Base-by-base conservation (phyloP, 2,329 filamentous ascomycete genomes). In the Xylariaceae sp. region DNA sequence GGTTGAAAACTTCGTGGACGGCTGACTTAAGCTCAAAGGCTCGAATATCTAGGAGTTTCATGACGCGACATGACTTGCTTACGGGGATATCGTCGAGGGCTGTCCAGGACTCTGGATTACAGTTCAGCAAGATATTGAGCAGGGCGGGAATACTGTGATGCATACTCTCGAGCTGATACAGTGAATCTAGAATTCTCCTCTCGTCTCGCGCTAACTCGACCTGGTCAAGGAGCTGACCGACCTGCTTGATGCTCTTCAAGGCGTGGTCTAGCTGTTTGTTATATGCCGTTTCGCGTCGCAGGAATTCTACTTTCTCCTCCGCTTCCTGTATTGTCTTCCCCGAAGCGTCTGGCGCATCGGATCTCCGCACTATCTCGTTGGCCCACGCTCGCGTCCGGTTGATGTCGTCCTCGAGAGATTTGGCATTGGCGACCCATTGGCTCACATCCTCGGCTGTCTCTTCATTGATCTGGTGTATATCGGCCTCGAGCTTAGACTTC, bases 371-470 rank as follows among this genome's bases (percentile, higher is more conserved):
- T 51, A 97, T 95, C 50, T 90, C 84, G 62, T 85, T 85, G 18
- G 92, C 90, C 33, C 90, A 84, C 14, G 81, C 78, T 61, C 89
- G 86, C 19, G 90, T 92, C 42, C 82, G 81, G 61, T 89, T 82
- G 57, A 96, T 92, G 64, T 96, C 92, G 54, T 85, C 81, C 66
- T 95, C 89, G 7, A 96, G 80, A 45, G 85, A 82, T 68, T 89
- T 89, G 42, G 91, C 90, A 67, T 94, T 89, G 45, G 77, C 73
- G 49, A 95, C 88, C 92, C 92, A 97, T 45, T 85, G 81, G 63
- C 90, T 87, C 44, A 96, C 86, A 62, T 95, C 87, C 36, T 85
- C 81, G 49, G 85, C 87, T 15, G 84, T 87, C 57, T 90, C 83
- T 63, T 83, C 81, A 68, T 91, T 95, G 54, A 94, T 81, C 18